Percentiles rank a stretch among this genome's conserved stretches.
Evolutionary conservation across 2,329 filamentous ascomycete genomes (phyloP).

Genomic region (Fusarium buharicum): DNA sequence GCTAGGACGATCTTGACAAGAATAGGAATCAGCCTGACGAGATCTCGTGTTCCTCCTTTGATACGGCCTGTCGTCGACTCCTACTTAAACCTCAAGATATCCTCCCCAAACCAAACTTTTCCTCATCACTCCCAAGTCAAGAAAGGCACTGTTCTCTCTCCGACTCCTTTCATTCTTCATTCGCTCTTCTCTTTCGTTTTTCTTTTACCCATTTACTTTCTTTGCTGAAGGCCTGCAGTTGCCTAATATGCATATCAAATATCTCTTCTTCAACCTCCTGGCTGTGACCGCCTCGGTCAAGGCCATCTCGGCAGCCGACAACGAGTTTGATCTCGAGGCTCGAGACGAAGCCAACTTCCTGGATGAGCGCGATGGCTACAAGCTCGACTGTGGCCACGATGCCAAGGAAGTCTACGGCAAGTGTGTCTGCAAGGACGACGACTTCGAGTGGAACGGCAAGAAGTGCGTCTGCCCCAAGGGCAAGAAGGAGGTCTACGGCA

Average conservation of each 20-base stretch:
- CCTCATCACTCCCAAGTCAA: slow-evolving; percentile 32
- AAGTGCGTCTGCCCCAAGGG: slow-evolving; percentile 17
- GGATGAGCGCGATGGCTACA: slow-evolving; percentile 10
- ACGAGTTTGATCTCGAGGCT: slow-evolving; percentile 30
- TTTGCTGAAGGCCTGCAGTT: slow-evolving; percentile 28
- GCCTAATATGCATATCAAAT: slow-evolving; percentile 40
- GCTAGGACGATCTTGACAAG: slow-evolving; percentile 2
- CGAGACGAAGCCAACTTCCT: slow-evolving; percentile 19
- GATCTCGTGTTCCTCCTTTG: slow-evolving; percentile 10
- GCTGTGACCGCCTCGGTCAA: slow-evolving; percentile 37
- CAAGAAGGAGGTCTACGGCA: slow-evolving; percentile 7
- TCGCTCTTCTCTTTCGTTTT: slow-evolving; percentile 22
- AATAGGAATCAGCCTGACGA: background rate
- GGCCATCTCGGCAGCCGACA: slow-evolving; percentile 34
- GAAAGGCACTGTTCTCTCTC: slow-evolving; percentile 30
- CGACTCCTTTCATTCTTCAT: slow-evolving; percentile 19
- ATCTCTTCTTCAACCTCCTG: slow-evolving; percentile 34
- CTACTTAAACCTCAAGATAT: slow-evolving; percentile 34
- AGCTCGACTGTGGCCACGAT: slow-evolving; percentile 18
- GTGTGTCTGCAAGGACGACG: slow-evolving; percentile 16
- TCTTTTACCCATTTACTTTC: slow-evolving; percentile 12
- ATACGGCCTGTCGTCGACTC: background rate
- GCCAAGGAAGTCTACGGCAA: slow-evolving; percentile 21
- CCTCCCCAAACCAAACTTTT: slow-evolving; percentile 2
- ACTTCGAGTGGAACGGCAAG: slow-evolving; percentile 4